Evolutionary conservation across 2,329 filamentous ascomycete species (phyloP).

Genomic region (Coniochaeta prunicola): DNA sequence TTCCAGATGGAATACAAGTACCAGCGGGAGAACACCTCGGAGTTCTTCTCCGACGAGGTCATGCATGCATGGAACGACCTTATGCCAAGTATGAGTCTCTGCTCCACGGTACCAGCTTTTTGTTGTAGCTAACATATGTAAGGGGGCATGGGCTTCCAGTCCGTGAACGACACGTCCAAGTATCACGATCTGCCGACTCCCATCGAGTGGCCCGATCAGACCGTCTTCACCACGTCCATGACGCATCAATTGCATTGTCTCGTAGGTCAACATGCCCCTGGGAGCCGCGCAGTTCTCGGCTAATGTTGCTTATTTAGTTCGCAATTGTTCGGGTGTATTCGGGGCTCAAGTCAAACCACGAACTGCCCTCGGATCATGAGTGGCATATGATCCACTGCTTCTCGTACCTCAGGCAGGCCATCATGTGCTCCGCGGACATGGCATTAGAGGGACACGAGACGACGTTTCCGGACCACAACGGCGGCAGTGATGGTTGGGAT

Average conservation of each 20-base stretch:
- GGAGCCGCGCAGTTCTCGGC: not conserved
- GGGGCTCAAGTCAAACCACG: conserved; percentile 28
- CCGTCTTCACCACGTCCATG: conserved; percentile 28
- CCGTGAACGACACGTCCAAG: conserved; percentile 25
- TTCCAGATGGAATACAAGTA: conserved; percentile 26
- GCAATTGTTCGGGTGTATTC: conserved; percentile 36
- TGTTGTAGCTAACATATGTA: not conserved
- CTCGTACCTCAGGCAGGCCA: conserved; percentile 38
- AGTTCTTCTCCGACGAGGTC: conserved; percentile 27
- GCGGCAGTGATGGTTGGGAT: conserved; percentile 38
- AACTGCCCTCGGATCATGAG: conserved; percentile 34
- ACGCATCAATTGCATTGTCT: conserved; percentile 30
- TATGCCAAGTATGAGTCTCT: conserved; percentile 17
- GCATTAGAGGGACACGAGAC: conserved; percentile 38
- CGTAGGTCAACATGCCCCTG: conserved; percentile 8
- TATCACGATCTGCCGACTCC: conserved; percentile 28
- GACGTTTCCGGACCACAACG: conserved; percentile 37
- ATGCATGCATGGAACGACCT: conserved; percentile 27
- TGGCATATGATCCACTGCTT: conserved; percentile 43
- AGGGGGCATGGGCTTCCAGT: conserved; percentile 28
- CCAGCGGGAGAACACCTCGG: conserved; percentile 25
- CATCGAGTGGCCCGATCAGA: conserved; percentile 25
- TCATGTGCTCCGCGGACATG: conserved; percentile 38
- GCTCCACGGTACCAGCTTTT: conserved; percentile 9
- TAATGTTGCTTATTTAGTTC: conserved; percentile 15